Conservation (phyloP, 2,329 filamentous ascomycete genomes). For the Pseudopyricularia cyperi region DNA sequence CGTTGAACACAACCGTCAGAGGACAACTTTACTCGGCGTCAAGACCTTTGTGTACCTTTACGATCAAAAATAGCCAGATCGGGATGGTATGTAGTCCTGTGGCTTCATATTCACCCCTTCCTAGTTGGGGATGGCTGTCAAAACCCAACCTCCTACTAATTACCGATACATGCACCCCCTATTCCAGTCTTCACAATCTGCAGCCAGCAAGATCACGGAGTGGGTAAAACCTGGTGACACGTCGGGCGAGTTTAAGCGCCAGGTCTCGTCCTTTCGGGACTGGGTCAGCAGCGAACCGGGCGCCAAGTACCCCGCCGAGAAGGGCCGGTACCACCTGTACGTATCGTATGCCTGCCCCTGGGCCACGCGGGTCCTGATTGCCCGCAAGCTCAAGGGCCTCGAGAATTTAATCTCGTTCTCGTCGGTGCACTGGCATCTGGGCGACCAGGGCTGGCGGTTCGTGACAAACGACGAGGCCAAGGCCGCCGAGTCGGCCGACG, state of each 20-base stretch:
- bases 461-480: constrained; percentile 46
- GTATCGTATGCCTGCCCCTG: constrained; percentile 91
- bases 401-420: constrained; percentile 71
- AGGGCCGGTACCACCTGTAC: constrained; percentile 86
- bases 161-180: too few species aligned
- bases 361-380: constrained; percentile 82
- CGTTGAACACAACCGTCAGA: not conserved
- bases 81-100: not conserved
- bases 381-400: constrained; percentile 79
- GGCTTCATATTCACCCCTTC: not conserved
- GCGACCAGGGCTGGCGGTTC: constrained; percentile 67
- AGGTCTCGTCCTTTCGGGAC: constrained; percentile 69
- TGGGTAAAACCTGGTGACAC: constrained; percentile 72
- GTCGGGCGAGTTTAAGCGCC: constrained; percentile 85
- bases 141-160: not conserved
- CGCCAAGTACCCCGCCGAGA: constrained; percentile 71
- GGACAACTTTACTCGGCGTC: not conserved
- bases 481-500: constrained; percentile 25
- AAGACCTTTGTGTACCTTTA: not conserved
- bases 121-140: not conserved
- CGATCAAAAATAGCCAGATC: not conserved
- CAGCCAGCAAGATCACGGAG: constrained; percentile 52
- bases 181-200: not conserved
- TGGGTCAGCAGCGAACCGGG: constrained; percentile 60
- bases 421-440: constrained; percentile 87